Base-by-base conservation (phyloP, 345 rosid genomes). In the Draba incana region DNA sequence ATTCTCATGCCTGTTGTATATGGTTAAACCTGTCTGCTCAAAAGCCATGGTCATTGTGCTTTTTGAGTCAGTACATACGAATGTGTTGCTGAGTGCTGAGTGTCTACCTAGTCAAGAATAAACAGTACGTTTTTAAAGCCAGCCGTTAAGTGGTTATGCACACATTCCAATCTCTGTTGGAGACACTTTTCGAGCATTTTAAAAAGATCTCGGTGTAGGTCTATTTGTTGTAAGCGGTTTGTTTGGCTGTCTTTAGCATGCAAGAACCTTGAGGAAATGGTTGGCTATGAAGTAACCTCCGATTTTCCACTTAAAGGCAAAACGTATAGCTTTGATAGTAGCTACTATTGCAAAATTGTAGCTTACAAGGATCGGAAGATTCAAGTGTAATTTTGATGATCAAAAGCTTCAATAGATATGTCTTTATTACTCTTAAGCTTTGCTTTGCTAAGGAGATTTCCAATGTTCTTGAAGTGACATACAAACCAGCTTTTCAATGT, bases 401-500 rank as follows among this genome's bases (percentile, higher is more conserved):
- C 37, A 46, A 16, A 45, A 2, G 28, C 16, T 16, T 46, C 16
- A 15, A 33, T 15, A 15, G 55, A 62, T 3, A 10, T 46, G 46
- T 10, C 54, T 47, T 45, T 15, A 6, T 6, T 62, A 16, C 30
- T 62, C 8, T 24, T 38, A n/a, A 4, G 20, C 5, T 20, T 68
- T 57, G 30, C 48, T 68, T 20, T 68, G 41, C 30, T 35, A 3
- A 33, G 25, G 24, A 53, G 69, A 48, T 53, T 43, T 56, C 45
- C 51, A 14, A 30, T 63, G 64, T 47, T 64, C 44, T 46, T 28
- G 45, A 27, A 54, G 44, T 47, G 43, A 46, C 70, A 63, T 53
- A 57, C 37, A 57, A 72, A 72, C 27, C 41, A 65, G 44, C 66
- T 57, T 6, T 33, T 58, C 4, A 49, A 6, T 39, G 53, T 72